Conservation (phyloP, 2,329 filamentous ascomycete species). For the Dactylellina cionopaga region DNA sequence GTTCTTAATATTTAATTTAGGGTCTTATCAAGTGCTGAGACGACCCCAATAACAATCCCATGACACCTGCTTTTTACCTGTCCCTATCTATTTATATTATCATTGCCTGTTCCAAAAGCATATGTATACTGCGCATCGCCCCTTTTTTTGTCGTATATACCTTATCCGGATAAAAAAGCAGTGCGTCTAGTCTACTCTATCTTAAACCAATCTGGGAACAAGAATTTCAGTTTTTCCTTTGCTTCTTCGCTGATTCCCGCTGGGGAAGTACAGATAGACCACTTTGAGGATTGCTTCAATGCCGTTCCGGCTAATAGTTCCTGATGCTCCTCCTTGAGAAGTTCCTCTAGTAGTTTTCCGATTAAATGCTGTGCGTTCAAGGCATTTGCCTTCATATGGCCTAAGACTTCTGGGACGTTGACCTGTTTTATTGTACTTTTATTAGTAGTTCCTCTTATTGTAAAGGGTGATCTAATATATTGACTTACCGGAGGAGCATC, state of each 20-base stretch:
- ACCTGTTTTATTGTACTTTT: conserved; percentile 63
- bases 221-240: conserved; percentile 80
- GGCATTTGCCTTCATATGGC: conserved; percentile 92
- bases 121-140: no score
- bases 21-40: conserved; percentile 48
- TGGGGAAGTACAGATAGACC: conserved; percentile 85
- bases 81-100: no score
- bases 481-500: conserved; percentile 41
- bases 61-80: background rate
- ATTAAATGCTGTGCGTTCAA: conserved; percentile 87
- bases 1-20: background rate
- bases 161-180: background rate
- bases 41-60: background rate
- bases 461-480: background rate
- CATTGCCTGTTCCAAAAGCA: no score
- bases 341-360: conserved; percentile 84
- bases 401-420: conserved; percentile 96
- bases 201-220: conserved; percentile 87
- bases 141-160: background rate
- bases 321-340: conserved; percentile 78
- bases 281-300: conserved; percentile 78
- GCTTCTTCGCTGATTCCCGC: conserved; percentile 78
- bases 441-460: conserved; percentile 58
- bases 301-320: conserved; percentile 84
- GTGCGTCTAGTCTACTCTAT: no score